Base-by-base conservation (phyloP, 2,329 filamentous ascomycete genomes). In the Trichoderma gracile region DNA sequence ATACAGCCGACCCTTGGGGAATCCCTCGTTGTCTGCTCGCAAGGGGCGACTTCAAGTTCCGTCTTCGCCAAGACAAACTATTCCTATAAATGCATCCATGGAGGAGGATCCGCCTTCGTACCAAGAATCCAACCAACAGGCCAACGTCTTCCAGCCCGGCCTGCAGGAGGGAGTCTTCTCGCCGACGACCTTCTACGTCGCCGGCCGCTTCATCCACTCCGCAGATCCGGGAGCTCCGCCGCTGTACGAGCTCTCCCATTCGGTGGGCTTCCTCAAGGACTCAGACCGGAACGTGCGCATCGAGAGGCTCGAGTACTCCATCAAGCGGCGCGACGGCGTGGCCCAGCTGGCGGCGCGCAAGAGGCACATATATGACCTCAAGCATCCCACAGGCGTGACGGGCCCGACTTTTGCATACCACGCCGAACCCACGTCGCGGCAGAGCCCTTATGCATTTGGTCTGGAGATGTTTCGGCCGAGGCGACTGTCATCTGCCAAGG, bases 181-280 rank as follows among this genome's bases (percentile, higher is more conserved):
- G 25, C 76, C 75, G 19, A 71, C 71, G 5, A 77, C 74, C 1
- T 72, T 77, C 43, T 70, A 72, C 59, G 67, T 75, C 17, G 71
- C 70, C n/a, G 73, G 72, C 43, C 73, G 74, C 60, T 74, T 77
- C 70, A 69, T 78, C 66, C 72, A 75, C 70, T 72, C 73, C 1
- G 67, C 68, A 47, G 69, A 74, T 19, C 66, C 70, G 3, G 62
- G 70, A 21, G 69, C 71, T 17, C 70, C 72, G 38, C 73, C 76
- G 0, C 68, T 76, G 14, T 78, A 77, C 66, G 76, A 78, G 46
- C 72, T 77, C 63, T 77, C 76, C 1, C 74, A 77, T 62, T 71
- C 71, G 6, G 69, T 77, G 14, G 72, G 68, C 38, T 75, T 73
- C 47, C 69, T 78, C 10, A 69, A 69, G 38, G 73, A 77, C 43